phyloP scores from a whole-genome alignment of 139 green algal genomes.

The Chlamydomonas sphaeroides region DNA sequence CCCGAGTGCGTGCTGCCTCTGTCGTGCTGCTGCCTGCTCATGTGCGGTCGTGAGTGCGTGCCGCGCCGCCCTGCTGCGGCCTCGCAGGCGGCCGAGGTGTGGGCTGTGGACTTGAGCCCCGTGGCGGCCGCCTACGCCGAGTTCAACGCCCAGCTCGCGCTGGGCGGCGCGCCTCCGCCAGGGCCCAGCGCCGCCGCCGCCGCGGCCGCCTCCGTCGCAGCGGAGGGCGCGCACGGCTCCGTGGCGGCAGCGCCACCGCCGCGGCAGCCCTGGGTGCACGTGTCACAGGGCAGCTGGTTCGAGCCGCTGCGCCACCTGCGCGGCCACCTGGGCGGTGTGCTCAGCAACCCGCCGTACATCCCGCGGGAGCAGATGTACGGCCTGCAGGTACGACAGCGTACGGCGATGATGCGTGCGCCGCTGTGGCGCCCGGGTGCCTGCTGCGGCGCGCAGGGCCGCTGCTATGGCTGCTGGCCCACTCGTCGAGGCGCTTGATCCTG shows the following conservation, averaged over 20 bases:
- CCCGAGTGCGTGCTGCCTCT: too few relatives aligned
- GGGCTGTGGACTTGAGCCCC: constrained; percentile 72
- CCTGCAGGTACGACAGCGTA: constrained; percentile 60
- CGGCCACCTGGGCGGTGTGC: constrained; percentile 73
- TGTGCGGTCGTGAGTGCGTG: too few relatives aligned
- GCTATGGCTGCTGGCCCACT: too few relatives aligned
- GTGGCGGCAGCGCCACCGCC: too few relatives aligned
- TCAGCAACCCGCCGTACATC: constrained; percentile 97
- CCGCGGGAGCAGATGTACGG: constrained; percentile 62
- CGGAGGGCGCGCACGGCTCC: too few relatives aligned
- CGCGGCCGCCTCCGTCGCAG: not conserved
- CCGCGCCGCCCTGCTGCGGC: too few relatives aligned
- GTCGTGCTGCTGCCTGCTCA: too few relatives aligned
- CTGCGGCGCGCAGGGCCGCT: too few relatives aligned
- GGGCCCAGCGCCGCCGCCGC: not conserved
- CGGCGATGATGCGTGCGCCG: too few relatives aligned
- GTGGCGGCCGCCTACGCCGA: constrained; percentile 61
- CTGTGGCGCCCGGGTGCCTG: too few relatives aligned
- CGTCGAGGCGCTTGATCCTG: too few relatives aligned
- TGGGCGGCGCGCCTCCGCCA: not conserved
- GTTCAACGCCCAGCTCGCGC: constrained; percentile 61
- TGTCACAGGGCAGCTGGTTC: constrained; percentile 79
- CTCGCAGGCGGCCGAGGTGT: constrained; percentile 56
- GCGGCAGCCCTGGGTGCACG: constrained; percentile 13
- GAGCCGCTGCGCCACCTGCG: constrained; percentile 61